phyloP scores from a whole-genome alignment of 2,329 filamentous ascomycete species.

The Neophaeococcomyces aloes region DNA sequence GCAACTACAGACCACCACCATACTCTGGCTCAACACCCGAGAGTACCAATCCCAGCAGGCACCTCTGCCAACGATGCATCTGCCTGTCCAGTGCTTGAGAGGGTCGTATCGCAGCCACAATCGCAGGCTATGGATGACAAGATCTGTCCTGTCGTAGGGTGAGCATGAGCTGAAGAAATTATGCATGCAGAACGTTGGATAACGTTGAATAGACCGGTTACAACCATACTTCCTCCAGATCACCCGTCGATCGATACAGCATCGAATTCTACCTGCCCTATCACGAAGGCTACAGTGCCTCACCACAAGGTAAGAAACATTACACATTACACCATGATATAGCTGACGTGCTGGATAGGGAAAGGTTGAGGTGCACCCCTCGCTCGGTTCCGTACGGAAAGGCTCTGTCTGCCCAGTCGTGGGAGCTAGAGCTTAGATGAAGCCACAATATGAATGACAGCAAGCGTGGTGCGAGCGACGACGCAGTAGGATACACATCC shows the following conservation, averaged over 20 bases:
- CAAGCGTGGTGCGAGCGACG: too few species aligned
- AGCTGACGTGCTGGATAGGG: not conserved
- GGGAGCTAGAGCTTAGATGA: slow-evolving; percentile 5
- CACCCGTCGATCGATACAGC: slow-evolving; percentile 17
- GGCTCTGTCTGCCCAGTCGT: slow-evolving; percentile 20
- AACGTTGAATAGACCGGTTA: slow-evolving; percentile 12
- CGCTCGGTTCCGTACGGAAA: slow-evolving; percentile 11
- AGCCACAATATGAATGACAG: not conserved
- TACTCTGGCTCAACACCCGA: slow-evolving; percentile 19
- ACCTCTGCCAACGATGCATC: slow-evolving; percentile 12
- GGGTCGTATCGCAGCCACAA: slow-evolving; percentile 17
- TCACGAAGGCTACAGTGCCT: slow-evolving; percentile 18
- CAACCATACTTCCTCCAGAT: slow-evolving; percentile 19
- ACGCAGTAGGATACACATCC: too few species aligned
- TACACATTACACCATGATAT: not conserved
- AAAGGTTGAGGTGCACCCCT: slow-evolving; percentile 6
- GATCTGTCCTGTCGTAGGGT: slow-evolving; percentile 20
- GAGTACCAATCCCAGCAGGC: slow-evolving; percentile 13
- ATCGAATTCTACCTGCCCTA: slow-evolving; percentile 18
- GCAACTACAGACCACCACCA: slow-evolving; percentile 22
- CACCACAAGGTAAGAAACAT: slow-evolving; percentile 13
- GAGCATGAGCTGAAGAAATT: not conserved
- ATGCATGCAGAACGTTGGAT: not conserved
- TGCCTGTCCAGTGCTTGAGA: slow-evolving; percentile 18
- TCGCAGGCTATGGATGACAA: slow-evolving; percentile 20